Evolutionary conservation across 2,329 filamentous ascomycete species (phyloP).

Genomic region (Phoma sp.): DNA sequence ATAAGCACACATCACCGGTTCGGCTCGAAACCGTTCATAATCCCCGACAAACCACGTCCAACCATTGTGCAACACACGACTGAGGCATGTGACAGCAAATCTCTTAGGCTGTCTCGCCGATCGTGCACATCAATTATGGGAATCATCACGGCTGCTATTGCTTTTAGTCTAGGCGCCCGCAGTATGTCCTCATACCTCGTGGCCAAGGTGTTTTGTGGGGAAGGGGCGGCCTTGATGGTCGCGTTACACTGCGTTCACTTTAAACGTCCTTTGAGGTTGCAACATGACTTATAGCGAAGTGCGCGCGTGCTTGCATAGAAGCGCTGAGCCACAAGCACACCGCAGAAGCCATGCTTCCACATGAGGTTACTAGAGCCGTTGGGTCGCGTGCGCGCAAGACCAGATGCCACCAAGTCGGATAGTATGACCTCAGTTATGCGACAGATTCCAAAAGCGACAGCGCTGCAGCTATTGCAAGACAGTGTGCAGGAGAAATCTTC

Average conservation of each 20-base stretch:
- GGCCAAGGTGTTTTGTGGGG: slow-evolving; percentile 16
- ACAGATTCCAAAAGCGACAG: not conserved
- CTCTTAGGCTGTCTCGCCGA: not conserved
- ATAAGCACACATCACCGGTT: slow-evolving; percentile 39
- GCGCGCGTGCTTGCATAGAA: slow-evolving; percentile 13
- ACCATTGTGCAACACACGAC: slow-evolving; percentile 23
- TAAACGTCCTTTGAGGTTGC: not conserved
- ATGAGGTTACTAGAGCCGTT: not conserved
- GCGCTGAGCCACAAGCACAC: slow-evolving; percentile 5
- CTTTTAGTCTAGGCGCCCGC: not conserved
- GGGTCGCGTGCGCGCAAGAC: slow-evolving; percentile 13
- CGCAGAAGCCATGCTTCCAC: not conserved
- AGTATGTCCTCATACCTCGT: slow-evolving; percentile 15
- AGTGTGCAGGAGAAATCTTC: not conserved
- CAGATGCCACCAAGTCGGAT: not conserved
- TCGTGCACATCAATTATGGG: slow-evolving; percentile 1
- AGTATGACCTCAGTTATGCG: slow-evolving; percentile 3
- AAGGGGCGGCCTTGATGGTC: not conserved
- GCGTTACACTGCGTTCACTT: slow-evolving; percentile 14
- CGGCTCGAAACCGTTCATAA: slow-evolving; percentile 31
- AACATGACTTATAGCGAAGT: slow-evolving; percentile 7
- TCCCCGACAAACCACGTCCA: slow-evolving; percentile 25
- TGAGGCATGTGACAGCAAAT: slow-evolving; percentile 36
- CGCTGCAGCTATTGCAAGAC: not conserved
- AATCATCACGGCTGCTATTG: slow-evolving; percentile 10